Evolutionary conservation across 257 asterid genomes (phyloP).

Genomic region (Leptodermis oblonga): DNA sequence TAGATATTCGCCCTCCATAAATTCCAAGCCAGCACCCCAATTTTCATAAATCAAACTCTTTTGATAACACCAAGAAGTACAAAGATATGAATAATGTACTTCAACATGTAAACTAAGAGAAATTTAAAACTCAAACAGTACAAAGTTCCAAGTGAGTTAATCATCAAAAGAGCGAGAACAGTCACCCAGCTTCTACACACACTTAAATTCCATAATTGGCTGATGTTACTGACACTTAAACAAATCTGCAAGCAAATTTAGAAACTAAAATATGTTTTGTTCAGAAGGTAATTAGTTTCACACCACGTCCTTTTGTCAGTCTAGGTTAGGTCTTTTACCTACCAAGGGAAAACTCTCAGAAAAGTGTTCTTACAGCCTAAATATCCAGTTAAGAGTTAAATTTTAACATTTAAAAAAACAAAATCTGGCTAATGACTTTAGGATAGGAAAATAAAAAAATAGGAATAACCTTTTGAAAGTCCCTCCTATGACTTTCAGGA

Average conservation of each 20-base stretch:
- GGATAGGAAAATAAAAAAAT: not conserved
- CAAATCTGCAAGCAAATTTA: constrained; percentile 12
- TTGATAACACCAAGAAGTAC: constrained; percentile 19
- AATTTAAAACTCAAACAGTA: not conserved
- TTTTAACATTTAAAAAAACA: not conserved
- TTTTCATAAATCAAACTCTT: constrained; percentile 36
- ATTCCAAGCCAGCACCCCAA: constrained; percentile 47
- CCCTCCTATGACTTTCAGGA: not conserved
- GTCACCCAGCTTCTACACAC: constrained; percentile 10
- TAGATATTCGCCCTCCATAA: constrained; percentile 47
- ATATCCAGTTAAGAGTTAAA: not conserved
- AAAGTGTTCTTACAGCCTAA: not conserved
- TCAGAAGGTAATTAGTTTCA: not conserved
- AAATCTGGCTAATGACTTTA: not conserved
- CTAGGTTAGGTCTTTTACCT: not conserved
- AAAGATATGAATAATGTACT: not conserved
- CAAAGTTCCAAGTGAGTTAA: not conserved
- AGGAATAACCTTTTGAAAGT: not conserved
- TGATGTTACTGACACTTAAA: not conserved
- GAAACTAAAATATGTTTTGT: not conserved
- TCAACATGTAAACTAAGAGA: not conserved
- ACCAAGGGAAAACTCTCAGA: no score
- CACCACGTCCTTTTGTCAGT: not conserved
- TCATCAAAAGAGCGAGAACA: constrained; percentile 5
- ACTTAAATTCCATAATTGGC: no score